Conservation (phyloP, 306 rosid genomes). For the Vicia sativa region DNA sequence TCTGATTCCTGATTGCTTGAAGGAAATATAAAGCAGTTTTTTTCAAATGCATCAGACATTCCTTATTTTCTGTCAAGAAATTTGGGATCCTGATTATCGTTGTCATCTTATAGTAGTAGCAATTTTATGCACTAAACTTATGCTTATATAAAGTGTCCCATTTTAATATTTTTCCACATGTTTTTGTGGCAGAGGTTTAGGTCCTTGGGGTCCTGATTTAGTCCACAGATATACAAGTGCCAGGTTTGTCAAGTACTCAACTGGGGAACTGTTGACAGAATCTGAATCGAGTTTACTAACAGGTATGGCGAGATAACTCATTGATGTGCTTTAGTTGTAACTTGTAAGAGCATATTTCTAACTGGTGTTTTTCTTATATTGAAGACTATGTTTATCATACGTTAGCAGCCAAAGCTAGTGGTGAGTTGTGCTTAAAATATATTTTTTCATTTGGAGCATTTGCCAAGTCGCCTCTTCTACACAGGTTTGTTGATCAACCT, state of each 20-base stretch:
- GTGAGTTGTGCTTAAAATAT: conserved; percentile 90
- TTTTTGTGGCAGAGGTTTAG: conserved; percentile 74
- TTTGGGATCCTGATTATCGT: background rate
- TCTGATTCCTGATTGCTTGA: background rate
- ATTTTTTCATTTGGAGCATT: conserved; percentile 89
- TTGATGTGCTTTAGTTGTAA: conserved; percentile 20
- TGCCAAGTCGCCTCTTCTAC: conserved; percentile 81
- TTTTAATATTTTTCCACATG: conserved; percentile 8
- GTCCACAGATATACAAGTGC: conserved; percentile 75
- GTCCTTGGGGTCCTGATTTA: conserved; percentile 93
- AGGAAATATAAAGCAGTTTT: conserved; percentile 5
- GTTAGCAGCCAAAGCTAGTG: conserved; percentile 90
- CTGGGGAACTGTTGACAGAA: conserved; percentile 64
- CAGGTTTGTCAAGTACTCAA: conserved; percentile 68
- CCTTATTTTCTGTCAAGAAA: background rate
- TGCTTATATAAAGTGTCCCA: conserved; percentile 3
- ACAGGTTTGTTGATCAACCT: conserved; percentile 59
- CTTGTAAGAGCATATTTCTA: conserved; percentile 31
- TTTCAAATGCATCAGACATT: background rate
- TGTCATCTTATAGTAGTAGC: background rate
- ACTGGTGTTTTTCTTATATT: conserved; percentile 37
- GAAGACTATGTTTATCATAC: conserved; percentile 94
- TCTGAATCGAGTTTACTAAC: conserved; percentile 76
- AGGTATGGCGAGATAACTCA: conserved; percentile 50
- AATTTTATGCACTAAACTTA: conserved; percentile 4